Conservation (phyloP, 345 rosid species). For the Hibiscus tridactylites region DNA sequence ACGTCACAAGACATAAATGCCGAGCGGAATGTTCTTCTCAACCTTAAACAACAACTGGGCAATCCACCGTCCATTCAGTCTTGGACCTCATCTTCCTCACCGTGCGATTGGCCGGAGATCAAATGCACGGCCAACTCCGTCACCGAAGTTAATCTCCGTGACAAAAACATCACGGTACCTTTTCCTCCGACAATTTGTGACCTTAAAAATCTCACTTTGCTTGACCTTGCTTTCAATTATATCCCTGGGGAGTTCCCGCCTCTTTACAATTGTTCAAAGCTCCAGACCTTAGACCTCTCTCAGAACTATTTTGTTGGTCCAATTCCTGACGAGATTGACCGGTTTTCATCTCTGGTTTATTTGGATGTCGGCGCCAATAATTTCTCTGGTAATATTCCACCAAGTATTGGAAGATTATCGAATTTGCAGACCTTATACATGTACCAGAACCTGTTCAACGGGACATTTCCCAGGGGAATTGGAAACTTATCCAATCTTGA, state of each 20-base stretch:
- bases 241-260: conserved; percentile 62
- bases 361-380: conserved; percentile 47
- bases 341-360: conserved; percentile 34
- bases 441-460: conserved; percentile 41
- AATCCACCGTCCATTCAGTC: conserved; percentile 44
- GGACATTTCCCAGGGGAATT: conserved; percentile 75
- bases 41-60: conserved; percentile 44
- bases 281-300: conserved; percentile 49
- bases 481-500: conserved; percentile 57
- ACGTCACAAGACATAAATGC: conserved; percentile 30
- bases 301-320: conserved; percentile 57
- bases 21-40: conserved; percentile 42
- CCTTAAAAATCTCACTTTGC: conserved; percentile 41
- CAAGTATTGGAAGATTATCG: conserved; percentile 34
- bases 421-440: conserved; percentile 34
- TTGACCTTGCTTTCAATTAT: conserved; percentile 36
- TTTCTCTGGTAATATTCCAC: conserved; percentile 71
- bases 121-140: conserved; percentile 35
- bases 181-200: conserved; percentile 57
- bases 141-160: conserved; percentile 25
- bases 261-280: conserved; percentile 57
- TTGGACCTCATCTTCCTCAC: conserved; percentile 56
- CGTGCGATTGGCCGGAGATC: conserved; percentile 59
- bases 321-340: conserved; percentile 55
- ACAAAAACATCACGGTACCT: conserved; percentile 31